A percentile compares a stretch with the other conserved stretches of the same genome.
phyloP scores from a whole-genome alignment of 306 rosid genomes.

The Prosopis cineraria region DNA sequence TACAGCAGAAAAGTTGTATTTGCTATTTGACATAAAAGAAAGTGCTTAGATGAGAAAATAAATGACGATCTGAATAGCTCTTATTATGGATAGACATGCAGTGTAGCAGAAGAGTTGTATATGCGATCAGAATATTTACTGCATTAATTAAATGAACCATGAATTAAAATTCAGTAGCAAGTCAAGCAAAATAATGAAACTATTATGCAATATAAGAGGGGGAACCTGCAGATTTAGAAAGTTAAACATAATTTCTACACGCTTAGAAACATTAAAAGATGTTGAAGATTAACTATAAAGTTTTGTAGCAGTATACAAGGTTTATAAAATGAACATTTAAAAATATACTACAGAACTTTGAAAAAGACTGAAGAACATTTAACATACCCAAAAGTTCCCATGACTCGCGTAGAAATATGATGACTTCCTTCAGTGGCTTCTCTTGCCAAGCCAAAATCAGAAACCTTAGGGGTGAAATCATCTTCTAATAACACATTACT shows the following conservation, averaged over 20 bases:
- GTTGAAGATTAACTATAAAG: background rate
- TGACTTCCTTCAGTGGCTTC: constrained; percentile 94
- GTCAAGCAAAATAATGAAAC: background rate
- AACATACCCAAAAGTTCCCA: constrained; percentile 97
- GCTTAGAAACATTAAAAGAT: constrained; percentile 6
- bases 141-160: background rate
- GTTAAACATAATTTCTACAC: constrained; percentile 2
- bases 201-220: background rate
- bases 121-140: constrained; percentile 11
- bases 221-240: background rate
- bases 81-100: constrained; percentile 25
- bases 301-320: constrained; percentile 13
- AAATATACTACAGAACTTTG: background rate
- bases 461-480: constrained; percentile 93
- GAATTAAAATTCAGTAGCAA: background rate
- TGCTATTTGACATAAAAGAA: background rate
- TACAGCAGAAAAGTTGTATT: constrained; percentile 16
- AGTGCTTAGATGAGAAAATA: constrained; percentile 21
- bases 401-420: constrained; percentile 87
- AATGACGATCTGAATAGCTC: constrained; percentile 12
- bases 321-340: background rate
- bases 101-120: constrained; percentile 5
- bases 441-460: constrained; percentile 97
- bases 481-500: constrained; percentile 89
- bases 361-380: background rate